Base-by-base conservation (phyloP, 2,329 filamentous ascomycete species). In the Exophiala lecanii-corni region DNA sequence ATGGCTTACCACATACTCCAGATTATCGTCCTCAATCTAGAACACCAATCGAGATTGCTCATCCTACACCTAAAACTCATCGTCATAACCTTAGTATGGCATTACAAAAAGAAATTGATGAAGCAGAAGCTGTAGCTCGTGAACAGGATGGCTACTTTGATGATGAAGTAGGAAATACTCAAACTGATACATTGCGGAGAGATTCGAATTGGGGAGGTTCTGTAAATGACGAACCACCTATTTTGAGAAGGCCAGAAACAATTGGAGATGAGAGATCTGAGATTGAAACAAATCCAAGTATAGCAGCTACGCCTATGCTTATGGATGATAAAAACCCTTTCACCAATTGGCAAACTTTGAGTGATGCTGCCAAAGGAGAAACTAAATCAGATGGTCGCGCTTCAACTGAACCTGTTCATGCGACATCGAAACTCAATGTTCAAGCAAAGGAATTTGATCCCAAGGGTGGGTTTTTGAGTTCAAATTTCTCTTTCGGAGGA, bases 41-140 rank as follows among this genome's bases (percentile, higher is more conserved):
- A 61, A 62, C 26, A 61, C 62, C 45, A 62, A 49, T 73, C 28
- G 73, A 77, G 43, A 79, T 82, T 54, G 74, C 73, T 18, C 73
- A 79, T 35, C 79, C 79, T 7, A 80, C 73, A 38, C 79, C 79
- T 44, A 73, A 74, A 53, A 74, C 74, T 26, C 76, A 81, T 62
- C 73, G 73, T 43, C 84, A 89, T 55, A 89, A 89, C 54, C 74
- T 86, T 30, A 89, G 83, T 57, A 76, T 82, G 50, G 86, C 80
- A 34, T 73, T 94, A 17, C 88, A 95, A 61, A 83, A 82, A 49
- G 88, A 92, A 54, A 83, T 94, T 43, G 84, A 92, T 37, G 85
- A 89, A 58, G 83, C 86, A 3, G 86, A 94, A 57, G 91, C 49
- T 17, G 62, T 61, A 13, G 51, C 66, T 30, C 58, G 57, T n/a